Base-by-base conservation (phyloP, 2,329 filamentous ascomycete genomes). In the Gnomoniopsis sp. region DNA sequence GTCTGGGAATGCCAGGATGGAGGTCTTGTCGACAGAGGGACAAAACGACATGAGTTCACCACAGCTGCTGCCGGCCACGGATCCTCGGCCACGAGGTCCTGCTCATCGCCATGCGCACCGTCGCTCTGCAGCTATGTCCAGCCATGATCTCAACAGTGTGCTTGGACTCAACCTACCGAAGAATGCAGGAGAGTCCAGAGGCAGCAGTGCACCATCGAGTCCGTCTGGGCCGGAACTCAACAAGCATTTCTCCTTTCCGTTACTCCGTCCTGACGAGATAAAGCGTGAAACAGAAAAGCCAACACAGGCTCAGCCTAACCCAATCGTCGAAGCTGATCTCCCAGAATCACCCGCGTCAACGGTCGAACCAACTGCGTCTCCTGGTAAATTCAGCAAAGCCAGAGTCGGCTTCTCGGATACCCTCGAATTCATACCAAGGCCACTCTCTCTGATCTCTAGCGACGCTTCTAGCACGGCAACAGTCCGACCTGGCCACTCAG, bases 401-500 rank as follows among this genome's bases (percentile, higher is more conserved):
- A 81, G 89, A 14, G 91, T 96, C 49, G 90, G 89, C 1, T 96
- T 96, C 68, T 91, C 90, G 1, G 91, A 96, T 63, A 89, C 85
- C 12, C 79, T 96, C 30, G 90, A 96, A 71, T 92, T 89, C 63
- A 93, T 93, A 65, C 89, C 89, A 6, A 84, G 91, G 12, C 92
- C 93, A 0, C 75, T 96, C 19, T 96, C 93, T 2, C 79, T 93
- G 21, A 86, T 96, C 15, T 96, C 91, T 1, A 93, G 87, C 21
- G 91, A 95, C 70, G 91, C 90, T 0, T 88, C 91, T 49, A 92
- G 88, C 68, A 95, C 89, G 11, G 76, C 85, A 55, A 91, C 90
- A 0, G 81, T 87, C 19, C 83, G 86, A 26, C 82, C 82, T 3
- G 84, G 86, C 6, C 90, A 93, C 70, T 90, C 88, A 1, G 80